These are phyloP conservation scores for Fusarium armeniacum DNA, from an alignment of 2,329 filamentous ascomycete genomes.

Conservation along the genomic window DNA sequence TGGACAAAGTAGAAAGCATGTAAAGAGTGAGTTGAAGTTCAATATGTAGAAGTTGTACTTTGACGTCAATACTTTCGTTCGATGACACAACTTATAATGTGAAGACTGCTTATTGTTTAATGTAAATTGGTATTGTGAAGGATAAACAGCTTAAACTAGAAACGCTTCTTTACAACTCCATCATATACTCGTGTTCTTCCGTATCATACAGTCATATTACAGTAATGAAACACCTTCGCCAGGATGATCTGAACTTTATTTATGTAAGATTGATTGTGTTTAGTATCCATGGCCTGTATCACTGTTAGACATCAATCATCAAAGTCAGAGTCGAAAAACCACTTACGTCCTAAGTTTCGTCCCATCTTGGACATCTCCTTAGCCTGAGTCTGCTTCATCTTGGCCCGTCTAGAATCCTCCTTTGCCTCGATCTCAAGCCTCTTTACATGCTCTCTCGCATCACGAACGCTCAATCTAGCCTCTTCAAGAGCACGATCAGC, in stretches of 20 bases:
- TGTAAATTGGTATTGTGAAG: conserved; percentile 18
- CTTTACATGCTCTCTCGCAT: conserved; percentile 74
- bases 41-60: not conserved
- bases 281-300: conserved; percentile 36
- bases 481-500: conserved; percentile 74
- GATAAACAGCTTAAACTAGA: conserved; percentile 4
- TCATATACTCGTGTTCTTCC: conserved; percentile 19
- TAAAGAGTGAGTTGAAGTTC: not conserved
- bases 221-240: not conserved
- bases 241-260: no score
- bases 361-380: conserved; percentile 75
- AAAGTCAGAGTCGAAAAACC: fast-evolving
- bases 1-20: not conserved
- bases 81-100: not conserved
- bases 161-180: conserved; percentile 8
- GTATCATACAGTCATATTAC: conserved; percentile 28
- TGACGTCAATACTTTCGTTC: no score
- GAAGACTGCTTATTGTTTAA: not conserved
- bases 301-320: not conserved
- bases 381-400: conserved; percentile 77
- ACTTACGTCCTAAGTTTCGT: conserved; percentile 77
- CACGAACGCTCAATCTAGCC: conserved; percentile 70
- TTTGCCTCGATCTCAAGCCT: conserved; percentile 74
- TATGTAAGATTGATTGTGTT: not conserved
- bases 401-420: conserved; percentile 74